Conservation (phyloP, 768 basidiomycete species). For the Heimioporus sp. region DNA sequence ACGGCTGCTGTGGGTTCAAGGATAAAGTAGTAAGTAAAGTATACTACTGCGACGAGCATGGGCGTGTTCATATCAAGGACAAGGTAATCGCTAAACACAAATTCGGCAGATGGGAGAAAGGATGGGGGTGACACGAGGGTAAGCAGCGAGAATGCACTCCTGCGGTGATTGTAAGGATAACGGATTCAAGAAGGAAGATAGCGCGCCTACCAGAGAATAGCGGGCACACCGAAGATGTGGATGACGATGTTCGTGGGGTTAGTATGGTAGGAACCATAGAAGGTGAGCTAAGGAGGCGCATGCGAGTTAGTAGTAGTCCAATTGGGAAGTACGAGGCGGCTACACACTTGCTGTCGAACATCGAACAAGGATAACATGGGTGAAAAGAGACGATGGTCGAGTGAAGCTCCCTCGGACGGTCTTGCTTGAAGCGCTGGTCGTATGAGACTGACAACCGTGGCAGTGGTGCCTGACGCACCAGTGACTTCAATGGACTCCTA, state of each 20-base stretch:
- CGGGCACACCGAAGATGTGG: conserved; percentile 83
- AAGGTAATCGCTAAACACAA: conserved; percentile 59
- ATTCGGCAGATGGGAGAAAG: conserved; percentile 51
- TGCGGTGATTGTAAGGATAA: conserved; percentile 24
- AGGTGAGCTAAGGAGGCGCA: conserved; percentile 59
- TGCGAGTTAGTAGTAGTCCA: conserved; percentile 2
- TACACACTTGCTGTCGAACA: conserved; percentile 64
- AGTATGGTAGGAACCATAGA: conserved; percentile 92
- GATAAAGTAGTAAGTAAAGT: conserved; percentile 71
- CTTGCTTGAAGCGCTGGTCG: too few relatives aligned
- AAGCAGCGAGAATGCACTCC: conserved; percentile 60
- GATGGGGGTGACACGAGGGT: conserved; percentile 49
- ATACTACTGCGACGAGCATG: conserved; percentile 55
- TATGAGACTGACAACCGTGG: too few relatives aligned
- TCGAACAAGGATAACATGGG: conserved; percentile 52
- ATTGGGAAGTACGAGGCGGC: neutral
- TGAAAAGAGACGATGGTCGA: too few relatives aligned
- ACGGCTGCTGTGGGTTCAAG: conserved; percentile 89
- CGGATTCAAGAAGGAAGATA: conserved; percentile 7
- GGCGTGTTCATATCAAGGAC: conserved; percentile 69
- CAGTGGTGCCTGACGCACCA: too few relatives aligned
- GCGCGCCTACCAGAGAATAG: conserved; percentile 67
- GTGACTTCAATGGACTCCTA: too few relatives aligned
- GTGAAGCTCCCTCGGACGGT: too few relatives aligned
- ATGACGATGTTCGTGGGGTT: conserved; percentile 81